Base-by-base conservation (phyloP, 345 rosid species). In the Aquilaria malaccensis region DNA sequence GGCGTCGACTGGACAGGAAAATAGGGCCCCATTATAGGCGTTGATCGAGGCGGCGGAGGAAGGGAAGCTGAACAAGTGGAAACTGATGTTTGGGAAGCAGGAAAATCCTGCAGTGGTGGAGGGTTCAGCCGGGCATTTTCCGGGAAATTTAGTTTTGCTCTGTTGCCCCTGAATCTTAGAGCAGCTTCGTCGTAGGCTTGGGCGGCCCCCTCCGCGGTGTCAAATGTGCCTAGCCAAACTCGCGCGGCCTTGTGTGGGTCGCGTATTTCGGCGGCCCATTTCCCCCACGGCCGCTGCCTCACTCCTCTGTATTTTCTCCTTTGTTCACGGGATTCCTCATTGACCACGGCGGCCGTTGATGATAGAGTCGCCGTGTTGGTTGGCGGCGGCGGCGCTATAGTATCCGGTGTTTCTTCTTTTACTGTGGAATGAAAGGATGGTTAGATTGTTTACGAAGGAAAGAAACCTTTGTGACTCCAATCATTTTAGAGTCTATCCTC, bases 181-280 rank as follows among this genome's bases (percentile, higher is more conserved):
- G 98, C 98, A 6, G 98, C 96, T 11, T 77, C 88, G 47, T 91
- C 98, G 61, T 91, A 91, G 2, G 96, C 98, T 73, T 83, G 81
- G 41, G 98, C 97, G 1, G 96, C 97, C 0, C 88, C 86, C 62
- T 88, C 94, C 0, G 91, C 96, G 1, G 91, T 88, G 29, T 88
- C 85, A 69, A 91, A 88, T 12, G 97, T 91, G 30, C 97, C 97
- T 0, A 88, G 81, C 97, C 97, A 91, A 4, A 91, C 91, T 59
- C 96, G 72, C 4, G 88, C 84, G 1, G 96, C 97, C 59, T 76
- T 91, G 58, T 83, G 88, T 0, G 97, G 94, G 66, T 88, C 97
- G 0, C 96, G 84, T 53, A 91, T 91, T 78, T 91, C 97, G 0
- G 97, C 96, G 0, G 94, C 97, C 97, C 97, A 91, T 65, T 85